phyloP scores from a whole-genome alignment of 31 red algal species.

The Porphyra umbilicalis region DNA sequence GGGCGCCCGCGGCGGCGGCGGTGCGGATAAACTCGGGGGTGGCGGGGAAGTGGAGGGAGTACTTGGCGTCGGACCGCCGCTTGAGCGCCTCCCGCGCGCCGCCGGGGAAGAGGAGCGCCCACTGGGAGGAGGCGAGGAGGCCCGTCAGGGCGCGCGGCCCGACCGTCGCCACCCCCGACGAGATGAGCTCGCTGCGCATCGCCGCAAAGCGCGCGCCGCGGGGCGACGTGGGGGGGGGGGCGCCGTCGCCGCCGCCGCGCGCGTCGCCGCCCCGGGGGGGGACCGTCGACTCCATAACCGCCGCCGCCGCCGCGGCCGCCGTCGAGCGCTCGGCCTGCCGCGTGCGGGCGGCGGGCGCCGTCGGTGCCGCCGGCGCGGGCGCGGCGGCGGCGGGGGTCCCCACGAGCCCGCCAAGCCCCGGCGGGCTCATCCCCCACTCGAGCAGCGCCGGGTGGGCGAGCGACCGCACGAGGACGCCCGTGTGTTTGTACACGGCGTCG shows the following conservation, averaged over 20 bases:
- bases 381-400: neutral
- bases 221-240: neutral
- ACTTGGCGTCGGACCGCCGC: conserved; percentile 34
- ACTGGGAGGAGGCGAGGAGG: conserved; percentile 30
- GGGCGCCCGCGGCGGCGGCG: conserved; percentile 58
- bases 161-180: conserved; percentile 51
- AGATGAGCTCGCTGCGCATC: conserved; percentile 7
- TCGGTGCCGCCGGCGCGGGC: neutral
- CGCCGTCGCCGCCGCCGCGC: neutral
- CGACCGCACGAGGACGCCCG: conserved; percentile 32
- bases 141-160: conserved; percentile 48
- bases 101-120: conserved; percentile 86
- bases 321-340: too few relatives aligned
- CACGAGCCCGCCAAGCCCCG: neutral
- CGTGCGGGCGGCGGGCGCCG: too few relatives aligned
- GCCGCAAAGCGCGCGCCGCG: neutral
- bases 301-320: too few relatives aligned
- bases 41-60: conserved; percentile 59
- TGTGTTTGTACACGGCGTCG: conserved; percentile 26
- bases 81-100: conserved; percentile 89
- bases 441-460: conserved; percentile 76
- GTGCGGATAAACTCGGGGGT: conserved; percentile 81
- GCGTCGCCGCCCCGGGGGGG: neutral
- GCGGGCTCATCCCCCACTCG: neutral
- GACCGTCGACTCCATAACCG: too few relatives aligned